Evolutionary conservation across 2,329 filamentous ascomycete genomes (phyloP), one percentile per base, ranked within the genome.

Genomic region (Phaeomoniella chlamydospora): DNA sequence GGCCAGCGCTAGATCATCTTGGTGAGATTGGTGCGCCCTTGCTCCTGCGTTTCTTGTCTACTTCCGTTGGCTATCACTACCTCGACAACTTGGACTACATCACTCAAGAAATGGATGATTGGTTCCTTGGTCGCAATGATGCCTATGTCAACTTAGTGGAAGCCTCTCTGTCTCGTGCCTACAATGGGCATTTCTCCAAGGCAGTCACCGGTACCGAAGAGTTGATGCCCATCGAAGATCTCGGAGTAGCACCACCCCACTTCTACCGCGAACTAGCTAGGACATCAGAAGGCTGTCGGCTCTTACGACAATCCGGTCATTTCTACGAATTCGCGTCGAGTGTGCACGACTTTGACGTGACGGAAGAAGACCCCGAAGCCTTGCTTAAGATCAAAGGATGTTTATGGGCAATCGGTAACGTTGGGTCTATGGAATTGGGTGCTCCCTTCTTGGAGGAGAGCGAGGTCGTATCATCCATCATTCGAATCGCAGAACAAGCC

Each of bases 91-190:
- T 98, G 31, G 92, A 98, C 61, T 98, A 98, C 54, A 98, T 98
- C 56, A 94, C 87, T 42, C 90, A 93, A 53, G 92, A 98, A 56
- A 98, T 98, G 90, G 90, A 98, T 47, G 92, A 98, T 59, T 98
- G 90, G 90, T 98, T 96, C 52, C 68, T 98, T 13, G 90, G 90
- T 11, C 77, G 90, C 31, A 98, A 98, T 52, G 88, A 98, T 54
- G 80, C 77, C n/a, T 98, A 98, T 46, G 90, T 98, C 35, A 73
- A 77, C 26, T 72, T 96, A 29, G 88, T 98, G 29, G 90, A 98
- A 57, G 90, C 92, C n/a, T 93, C 87, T 37, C 68, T 98, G 35
- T 85, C 87, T 18, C 78, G 85, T 41, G 80, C 87, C 1, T 87
- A 94, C 45, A 67, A 50, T 58, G 71, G 68, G 37, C 57, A 62